Percentiles rank a stretch among this genome's conserved stretches.
Evolutionary conservation across 2,329 filamentous ascomycete genomes (phyloP).

Genomic region (Fusarium xyrophilum): DNA sequence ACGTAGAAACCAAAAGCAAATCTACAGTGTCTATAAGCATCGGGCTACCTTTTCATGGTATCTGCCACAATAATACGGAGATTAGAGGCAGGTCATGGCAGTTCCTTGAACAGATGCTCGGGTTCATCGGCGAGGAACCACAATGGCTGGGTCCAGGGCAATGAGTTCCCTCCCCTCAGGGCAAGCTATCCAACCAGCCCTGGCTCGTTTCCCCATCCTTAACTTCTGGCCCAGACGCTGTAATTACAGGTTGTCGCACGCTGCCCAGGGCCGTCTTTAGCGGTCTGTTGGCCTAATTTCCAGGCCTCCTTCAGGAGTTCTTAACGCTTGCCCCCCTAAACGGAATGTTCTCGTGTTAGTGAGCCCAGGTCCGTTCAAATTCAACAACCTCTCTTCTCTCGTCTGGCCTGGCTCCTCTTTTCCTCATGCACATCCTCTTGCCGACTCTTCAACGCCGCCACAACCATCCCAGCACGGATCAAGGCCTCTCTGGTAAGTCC

Average conservation of each 20-base stretch:
- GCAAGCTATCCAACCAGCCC: slow-evolving; percentile 33
- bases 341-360: slow-evolving; percentile 37
- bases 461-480: slow-evolving; percentile 45
- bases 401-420: slow-evolving; percentile 50
- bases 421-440: slow-evolving; percentile 53
- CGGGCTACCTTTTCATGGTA: background rate
- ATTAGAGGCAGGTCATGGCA: slow-evolving; percentile 15
- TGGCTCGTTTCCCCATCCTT: slow-evolving; percentile 22
- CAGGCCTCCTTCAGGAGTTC: slow-evolving; percentile 15
- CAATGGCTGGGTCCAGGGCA: slow-evolving; percentile 27
- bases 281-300: slow-evolving; percentile 5
- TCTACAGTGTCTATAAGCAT: background rate
- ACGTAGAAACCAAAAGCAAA: background rate
- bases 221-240: background rate
- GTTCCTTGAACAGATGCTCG: slow-evolving; percentile 22
- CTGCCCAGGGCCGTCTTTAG: background rate
- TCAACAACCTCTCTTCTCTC: slow-evolving; percentile 47
- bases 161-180: slow-evolving; percentile 28
- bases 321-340: slow-evolving; percentile 20
- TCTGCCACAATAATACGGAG: slow-evolving; percentile 9
- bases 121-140: slow-evolving; percentile 24
- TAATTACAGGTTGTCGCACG: slow-evolving; percentile 12
- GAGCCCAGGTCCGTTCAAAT: slow-evolving; percentile 47
- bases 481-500: slow-evolving; percentile 49
- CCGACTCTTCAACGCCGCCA: slow-evolving; percentile 45